Conservation (phyloP, 495 filamentous ascomycete genomes). For the Neohortaea acidophila region DNA sequence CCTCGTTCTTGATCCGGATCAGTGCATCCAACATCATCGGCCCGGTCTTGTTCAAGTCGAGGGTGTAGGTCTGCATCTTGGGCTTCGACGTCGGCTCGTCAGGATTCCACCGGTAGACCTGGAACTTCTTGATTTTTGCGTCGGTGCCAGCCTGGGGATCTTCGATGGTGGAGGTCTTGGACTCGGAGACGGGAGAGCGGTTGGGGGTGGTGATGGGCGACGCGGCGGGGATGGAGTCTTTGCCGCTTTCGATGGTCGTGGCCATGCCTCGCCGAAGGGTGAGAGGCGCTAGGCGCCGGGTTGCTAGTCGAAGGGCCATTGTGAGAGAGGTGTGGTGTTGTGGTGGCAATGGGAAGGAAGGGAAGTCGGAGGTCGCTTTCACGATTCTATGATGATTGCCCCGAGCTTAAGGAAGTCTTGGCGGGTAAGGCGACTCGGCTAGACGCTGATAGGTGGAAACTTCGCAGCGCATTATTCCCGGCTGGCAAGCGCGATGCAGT, state of each 20-base stretch:
- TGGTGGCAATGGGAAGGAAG: background rate
- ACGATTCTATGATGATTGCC: too few species aligned
- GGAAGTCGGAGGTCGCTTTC: background rate
- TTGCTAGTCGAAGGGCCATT: constrained; percentile 55
- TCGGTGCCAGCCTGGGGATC: constrained; percentile 40
- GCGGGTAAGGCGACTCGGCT: too few species aligned
- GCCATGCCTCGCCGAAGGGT: constrained; percentile 16
- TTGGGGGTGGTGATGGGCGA: constrained; percentile 25
- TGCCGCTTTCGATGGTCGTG: constrained; percentile 15
- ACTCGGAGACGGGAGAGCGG: constrained; percentile 25
- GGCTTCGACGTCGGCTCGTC: constrained; percentile 83
- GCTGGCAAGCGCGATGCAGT: too few species aligned
- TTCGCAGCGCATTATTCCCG: too few species aligned
- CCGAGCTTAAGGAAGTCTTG: too few species aligned
- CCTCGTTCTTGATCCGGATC: constrained; percentile 97
- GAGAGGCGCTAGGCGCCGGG: constrained; percentile 13
- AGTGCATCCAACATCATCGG: constrained; percentile 96
- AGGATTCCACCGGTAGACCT: constrained; percentile 98
- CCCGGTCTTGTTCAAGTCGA: constrained; percentile 95
- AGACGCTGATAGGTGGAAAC: too few species aligned
- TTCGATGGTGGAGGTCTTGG: constrained; percentile 39
- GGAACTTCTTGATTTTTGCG: constrained; percentile 77
- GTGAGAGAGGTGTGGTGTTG: constrained; percentile 15
- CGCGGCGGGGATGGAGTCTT: constrained; percentile 26
- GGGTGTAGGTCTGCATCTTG: constrained; percentile 79